These are phyloP conservation scores for Saitoella complicata DNA, from an alignment of 805 yeast genomes.

Conservation along the genomic window DNA sequence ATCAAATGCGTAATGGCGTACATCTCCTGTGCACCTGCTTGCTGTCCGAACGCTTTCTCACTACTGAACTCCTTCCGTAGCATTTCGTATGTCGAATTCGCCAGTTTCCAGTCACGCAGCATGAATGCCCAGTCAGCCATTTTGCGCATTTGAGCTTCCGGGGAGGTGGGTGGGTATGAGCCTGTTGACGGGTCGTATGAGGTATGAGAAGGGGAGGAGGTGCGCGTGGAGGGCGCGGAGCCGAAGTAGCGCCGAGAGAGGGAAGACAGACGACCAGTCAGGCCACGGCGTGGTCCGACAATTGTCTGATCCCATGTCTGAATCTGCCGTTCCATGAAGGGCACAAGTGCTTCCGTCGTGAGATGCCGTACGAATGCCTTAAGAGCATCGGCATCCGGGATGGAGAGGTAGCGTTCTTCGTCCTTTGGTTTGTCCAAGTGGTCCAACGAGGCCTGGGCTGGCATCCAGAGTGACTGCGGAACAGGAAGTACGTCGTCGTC, in stretches of 20 bases:
- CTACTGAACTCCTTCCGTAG: conserved; percentile 59
- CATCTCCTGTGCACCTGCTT: conserved; percentile 68
- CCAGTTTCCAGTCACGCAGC: conserved; percentile 74
- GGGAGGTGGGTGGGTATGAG: conserved; percentile 42
- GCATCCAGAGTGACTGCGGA: conserved; percentile 21
- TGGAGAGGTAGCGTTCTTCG: conserved; percentile 6
- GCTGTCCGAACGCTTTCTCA: conserved; percentile 65
- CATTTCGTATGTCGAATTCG: conserved; percentile 69
- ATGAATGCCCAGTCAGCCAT: conserved; percentile 87
- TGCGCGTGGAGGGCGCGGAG: conserved; percentile 21
- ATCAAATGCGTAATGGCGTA: conserved; percentile 57
- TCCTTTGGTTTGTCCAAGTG: conserved; percentile 7
- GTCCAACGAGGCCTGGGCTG: conserved; percentile 33
- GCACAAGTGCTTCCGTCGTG: conserved; percentile 24
- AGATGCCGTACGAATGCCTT: conserved; percentile 19
- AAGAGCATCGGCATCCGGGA: conserved; percentile 26
- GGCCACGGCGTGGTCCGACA: conserved; percentile 58
- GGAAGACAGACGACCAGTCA: conserved; percentile 55
- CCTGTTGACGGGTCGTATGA: conserved; percentile 37
- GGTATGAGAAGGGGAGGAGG: conserved; percentile 13
- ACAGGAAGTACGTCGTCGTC: conserved; percentile 9
- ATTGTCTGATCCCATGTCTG: conserved; percentile 72
- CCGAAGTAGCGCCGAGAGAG: conserved; percentile 47
- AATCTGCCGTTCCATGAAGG: conserved; percentile 76
- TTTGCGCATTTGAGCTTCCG: conserved; percentile 62